A percentile compares a stretch with the other conserved stretches of the same genome.
phyloP scores from a whole-genome alignment of 441 rosid species.

The Euphorbia schlechtendalii region DNA sequence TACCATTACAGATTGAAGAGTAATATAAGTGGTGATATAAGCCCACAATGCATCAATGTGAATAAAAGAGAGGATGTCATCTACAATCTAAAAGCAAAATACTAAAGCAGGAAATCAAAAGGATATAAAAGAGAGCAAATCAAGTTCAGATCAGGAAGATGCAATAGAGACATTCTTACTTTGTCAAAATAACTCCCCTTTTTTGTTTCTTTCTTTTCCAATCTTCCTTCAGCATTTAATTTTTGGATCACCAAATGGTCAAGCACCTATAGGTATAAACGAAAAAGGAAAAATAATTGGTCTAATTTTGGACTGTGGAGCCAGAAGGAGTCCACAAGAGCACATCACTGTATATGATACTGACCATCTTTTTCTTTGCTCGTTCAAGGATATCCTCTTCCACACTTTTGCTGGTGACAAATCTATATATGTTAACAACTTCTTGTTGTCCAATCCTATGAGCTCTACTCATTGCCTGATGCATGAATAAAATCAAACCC shows the following conservation, averaged over 20 bases:
- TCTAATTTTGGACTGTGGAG: neutral
- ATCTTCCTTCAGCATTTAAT: constrained; percentile 97
- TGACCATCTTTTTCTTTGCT: constrained; percentile 98
- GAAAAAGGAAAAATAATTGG: constrained; percentile 10
- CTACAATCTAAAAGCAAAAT: neutral
- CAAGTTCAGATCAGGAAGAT: constrained; percentile 1
- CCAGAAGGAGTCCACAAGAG: neutral
- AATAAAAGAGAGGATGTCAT: neutral
- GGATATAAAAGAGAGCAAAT: neutral
- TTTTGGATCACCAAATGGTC: constrained; percentile 99
- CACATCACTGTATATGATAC: neutral
- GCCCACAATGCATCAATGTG: neutral
- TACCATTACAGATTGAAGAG: constrained; percentile 29
- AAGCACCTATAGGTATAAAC: constrained; percentile 61
- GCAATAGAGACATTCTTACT: constrained; percentile 41
- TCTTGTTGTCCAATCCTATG: constrained; percentile 99
- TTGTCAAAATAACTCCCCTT: constrained; percentile 90
- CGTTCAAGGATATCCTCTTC: constrained; percentile 99
- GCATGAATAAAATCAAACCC: constrained; percentile 21
- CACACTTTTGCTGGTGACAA: constrained; percentile 99
- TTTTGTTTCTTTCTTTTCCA: constrained; percentile 98
- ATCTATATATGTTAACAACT: constrained; percentile 96
- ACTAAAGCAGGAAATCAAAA: neutral
- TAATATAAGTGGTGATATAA: neutral
- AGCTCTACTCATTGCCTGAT: constrained; percentile 99